Base-by-base conservation (phyloP, 169 alveolate genomes). In the Plasmodium chabaudi region DNA sequence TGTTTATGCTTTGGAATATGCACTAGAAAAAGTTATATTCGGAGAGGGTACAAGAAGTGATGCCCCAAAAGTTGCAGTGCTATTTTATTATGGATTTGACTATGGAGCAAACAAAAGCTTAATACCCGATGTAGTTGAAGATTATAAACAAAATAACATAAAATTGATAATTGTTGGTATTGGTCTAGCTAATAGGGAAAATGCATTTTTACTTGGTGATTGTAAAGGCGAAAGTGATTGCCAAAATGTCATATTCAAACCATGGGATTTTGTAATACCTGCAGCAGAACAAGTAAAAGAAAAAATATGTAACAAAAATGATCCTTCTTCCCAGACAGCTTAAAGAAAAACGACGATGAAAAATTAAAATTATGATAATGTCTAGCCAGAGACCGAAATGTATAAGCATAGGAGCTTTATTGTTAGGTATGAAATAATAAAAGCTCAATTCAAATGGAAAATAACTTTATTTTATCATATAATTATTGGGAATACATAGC, bases 41-140 rank as follows among this genome's bases (percentile, higher is more conserved):
- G 88, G 88, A 42, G 51, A 77, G 15, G 88, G 88, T 12, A 77
- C 88, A 13, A 46, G 88, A 68, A 46, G 49, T 42, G 77, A 77
- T 77, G 88, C 88, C 34, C 88, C 88, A 12, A 77, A 77, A 23
- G 77, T 77, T 15, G 88, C 56, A 46, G 88, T 77, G 47, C 49
- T 77, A 56, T 77, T 77, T 77, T 77, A 77, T 57, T 77, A 77
- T 44, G 88, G 88, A 42, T 77, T 46, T 77, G 88, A 77, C 46
- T 63, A 77, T 63, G 88, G 88, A 44, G 69, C 88, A n/a, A 77
- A 77, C 47, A 77, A 63, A 69, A 39, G 68, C 49, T 56, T 77
- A 42, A 77, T 77, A 53, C 88, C 88, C 9, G 88, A 77, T 56
- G 64, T 77, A 21, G 88, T 77, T 51, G 69, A 77, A 77, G 64